Evolutionary conservation across 2,329 filamentous ascomycete species (phyloP), one percentile per base, ranked within the genome.

Genomic region (Penicillium sp.): DNA sequence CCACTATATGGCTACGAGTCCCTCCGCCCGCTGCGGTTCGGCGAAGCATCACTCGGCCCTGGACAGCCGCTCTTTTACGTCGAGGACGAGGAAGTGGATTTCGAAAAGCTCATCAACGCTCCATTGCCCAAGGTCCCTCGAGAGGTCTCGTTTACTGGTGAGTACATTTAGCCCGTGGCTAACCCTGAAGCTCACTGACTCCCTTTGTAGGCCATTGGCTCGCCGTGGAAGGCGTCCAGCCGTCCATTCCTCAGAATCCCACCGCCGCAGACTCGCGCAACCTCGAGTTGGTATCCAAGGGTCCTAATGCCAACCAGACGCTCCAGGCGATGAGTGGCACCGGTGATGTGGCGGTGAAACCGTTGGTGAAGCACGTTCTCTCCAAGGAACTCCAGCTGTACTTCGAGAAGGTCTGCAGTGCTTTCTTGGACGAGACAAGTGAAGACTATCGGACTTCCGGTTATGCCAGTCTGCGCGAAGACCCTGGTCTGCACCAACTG

Each of bases 61-160:
- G 92, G 92, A 9, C 94, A 99, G 73, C 91, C 92, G 47, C 77
- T 99, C 20, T 99, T 92, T 74, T 99, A 99, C 70, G 88, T 99
- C 33, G 94, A 99, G 68, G 94, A 99, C 69, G 94, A 99, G 68
- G 94, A 99, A 77, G 87, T 97, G 48, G 94, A 99, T 73, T 97
- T 99, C 68, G 94, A 99, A 77, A 97, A 97, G 78, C 79, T 99
- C 61, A 96, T 99, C 70, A 99, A 99, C 75, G 91, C 91, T 58
- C 90, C 94, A 4, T 75, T 99, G 60, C 94, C 94, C 24, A 96
- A 95, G 72, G 92, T 99, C 27, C 94, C 94, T 30, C 82, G 92
- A 44, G 94, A 99, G 71, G 88, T 94, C 64, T 90, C 86, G 55
- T 92, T 96, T 68, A 97, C 92, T 36, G 88, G 90, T 92, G 76